Evolutionary conservation across 2,329 filamentous ascomycete species (phyloP), one percentile per base, ranked within the genome.

Genomic region (Nemania diffusa): DNA sequence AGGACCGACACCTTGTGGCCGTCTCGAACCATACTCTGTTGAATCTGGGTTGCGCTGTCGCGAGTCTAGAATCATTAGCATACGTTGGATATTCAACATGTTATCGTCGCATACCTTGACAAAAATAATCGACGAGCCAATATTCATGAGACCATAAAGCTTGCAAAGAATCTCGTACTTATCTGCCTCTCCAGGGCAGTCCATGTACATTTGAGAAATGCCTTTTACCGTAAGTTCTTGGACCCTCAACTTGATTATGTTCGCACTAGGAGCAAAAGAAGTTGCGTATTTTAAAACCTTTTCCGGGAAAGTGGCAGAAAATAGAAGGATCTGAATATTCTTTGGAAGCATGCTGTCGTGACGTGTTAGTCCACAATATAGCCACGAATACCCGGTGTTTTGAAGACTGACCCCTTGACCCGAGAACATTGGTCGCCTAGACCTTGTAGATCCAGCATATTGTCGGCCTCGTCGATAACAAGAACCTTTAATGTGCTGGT

Each of bases 111-210:
- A 55, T 82, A 94, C 93, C 85, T 91, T 93, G 79, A 98, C 95
- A 77, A 99, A 99, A 74, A 99, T 98, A 77, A 99, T 97, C 0
- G 96, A 98, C 7, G 95, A 97, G 5, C 94, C 94, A 74, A 98
- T 94, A 17, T 94, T 97, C 88, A 99, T 95, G 51, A 98, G 84
- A 65, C 95, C 94, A 78, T 99, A 99, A 67, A 99, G 91, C 78
- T 95, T 93, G 79, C 97, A 92, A 7, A 99, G 88, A 64, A 92
- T 90, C 40, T 91, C 88, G 78, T 97, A 99, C 79, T 98, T 98
- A 75, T 92, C 89, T 40, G 90, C 83, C 72, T 97, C 92, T 37
- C 86, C 86, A 24, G 92, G 88, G 76, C 95, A 98, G 79, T 99
- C 96, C 78, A 99, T 93, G 78, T 97, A 99, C 82, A 99, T 93